These are phyloP conservation scores for Azolla pinnata DNA, from an alignment of 75 land plant genomes.

Conservation along the genomic window DNA sequence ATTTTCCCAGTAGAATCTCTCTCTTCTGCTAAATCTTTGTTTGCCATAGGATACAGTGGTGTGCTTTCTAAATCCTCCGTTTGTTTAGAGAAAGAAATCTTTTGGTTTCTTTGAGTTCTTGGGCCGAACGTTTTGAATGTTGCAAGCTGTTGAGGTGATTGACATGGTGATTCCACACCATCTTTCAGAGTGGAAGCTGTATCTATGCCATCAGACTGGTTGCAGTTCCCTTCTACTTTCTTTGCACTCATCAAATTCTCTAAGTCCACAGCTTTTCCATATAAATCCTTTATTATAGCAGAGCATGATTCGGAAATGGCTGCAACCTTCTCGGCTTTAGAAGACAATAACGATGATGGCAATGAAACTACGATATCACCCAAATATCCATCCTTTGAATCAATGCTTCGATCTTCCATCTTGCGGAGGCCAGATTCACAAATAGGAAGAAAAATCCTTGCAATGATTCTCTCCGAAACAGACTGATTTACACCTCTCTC, in stretches of 20 bases:
- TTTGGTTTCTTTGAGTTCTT: not conserved
- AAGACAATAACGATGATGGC: constrained; percentile 16
- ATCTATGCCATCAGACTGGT: no score
- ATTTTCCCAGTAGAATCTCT: not conserved
- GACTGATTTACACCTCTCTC: constrained; percentile 13
- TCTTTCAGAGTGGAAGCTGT: no score
- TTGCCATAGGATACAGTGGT: no score
- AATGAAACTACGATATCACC: constrained; percentile 20
- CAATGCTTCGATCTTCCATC: no score
- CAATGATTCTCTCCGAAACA: constrained; percentile 21
- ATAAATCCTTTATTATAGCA: no score
- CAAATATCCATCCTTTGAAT: constrained; percentile 3
- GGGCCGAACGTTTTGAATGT: not conserved
- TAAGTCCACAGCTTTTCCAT: no score
- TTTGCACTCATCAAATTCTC: no score
- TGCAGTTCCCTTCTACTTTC: no score
- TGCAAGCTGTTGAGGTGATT: no score
- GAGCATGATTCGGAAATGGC: not conserved
- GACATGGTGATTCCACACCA: no score
- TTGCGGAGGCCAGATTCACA: no score
- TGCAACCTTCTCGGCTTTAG: constrained; percentile 8
- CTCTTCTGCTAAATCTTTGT: not conserved
- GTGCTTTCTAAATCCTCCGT: no score
- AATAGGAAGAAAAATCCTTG: constrained; percentile 19
- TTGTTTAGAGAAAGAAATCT: not conserved